Conservation (phyloP, 176 grass and related monocot species). For the Otatea glauca region DNA sequence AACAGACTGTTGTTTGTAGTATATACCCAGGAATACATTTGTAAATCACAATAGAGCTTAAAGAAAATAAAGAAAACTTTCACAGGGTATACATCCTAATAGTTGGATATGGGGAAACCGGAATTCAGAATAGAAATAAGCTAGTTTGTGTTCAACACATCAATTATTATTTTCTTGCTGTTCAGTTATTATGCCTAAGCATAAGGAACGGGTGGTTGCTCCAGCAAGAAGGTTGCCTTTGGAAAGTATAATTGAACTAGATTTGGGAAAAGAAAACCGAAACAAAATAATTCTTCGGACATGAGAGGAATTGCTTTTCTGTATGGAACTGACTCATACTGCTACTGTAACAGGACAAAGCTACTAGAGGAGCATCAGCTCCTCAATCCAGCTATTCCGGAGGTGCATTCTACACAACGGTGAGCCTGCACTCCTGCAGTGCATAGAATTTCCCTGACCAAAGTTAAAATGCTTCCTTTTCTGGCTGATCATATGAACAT, state of each 20-base stretch:
- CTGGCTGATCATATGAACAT: neutral
- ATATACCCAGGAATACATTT: neutral
- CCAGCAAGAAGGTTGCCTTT: neutral
- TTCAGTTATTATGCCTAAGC: neutral
- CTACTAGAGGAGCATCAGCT: conserved; percentile 30
- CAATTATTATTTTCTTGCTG: neutral
- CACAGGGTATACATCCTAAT: neutral
- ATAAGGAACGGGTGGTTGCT: neutral
- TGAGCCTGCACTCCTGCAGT: neutral
- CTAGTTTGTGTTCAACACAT: neutral
- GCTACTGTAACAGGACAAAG: conserved; percentile 40
- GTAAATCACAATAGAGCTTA: neutral
- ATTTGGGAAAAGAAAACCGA: neutral
- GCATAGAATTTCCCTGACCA: neutral
- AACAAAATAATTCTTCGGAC: neutral
- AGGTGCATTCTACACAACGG: conserved; percentile 51
- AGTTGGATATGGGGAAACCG: neutral
- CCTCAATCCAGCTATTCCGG: conserved; percentile 50
- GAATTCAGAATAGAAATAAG: neutral
- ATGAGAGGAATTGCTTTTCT: neutral
- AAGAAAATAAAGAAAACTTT: conserved; percentile 7
- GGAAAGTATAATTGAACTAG: neutral
- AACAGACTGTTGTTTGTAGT: neutral
- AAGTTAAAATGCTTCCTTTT: neutral
- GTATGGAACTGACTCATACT: neutral